These are phyloP conservation scores for Thielaviopsis populi DNA, from an alignment of 2,329 filamentous ascomycete genomes.

Conservation along the genomic window DNA sequence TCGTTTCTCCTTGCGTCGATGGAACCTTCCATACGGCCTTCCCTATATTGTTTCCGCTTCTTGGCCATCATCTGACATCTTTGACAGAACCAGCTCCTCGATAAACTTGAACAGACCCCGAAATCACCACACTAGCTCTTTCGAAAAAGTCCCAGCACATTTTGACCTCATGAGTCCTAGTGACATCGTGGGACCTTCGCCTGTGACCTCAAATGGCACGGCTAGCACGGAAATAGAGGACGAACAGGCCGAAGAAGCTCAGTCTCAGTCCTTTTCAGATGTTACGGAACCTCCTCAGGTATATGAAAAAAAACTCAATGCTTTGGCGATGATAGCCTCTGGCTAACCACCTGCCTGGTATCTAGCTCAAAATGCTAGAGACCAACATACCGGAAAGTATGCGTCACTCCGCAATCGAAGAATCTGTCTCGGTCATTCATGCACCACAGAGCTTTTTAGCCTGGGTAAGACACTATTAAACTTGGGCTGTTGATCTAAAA, in stretches of 20 bases:
- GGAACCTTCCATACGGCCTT: background rate
- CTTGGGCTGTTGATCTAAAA: background rate
- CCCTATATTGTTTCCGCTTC: background rate
- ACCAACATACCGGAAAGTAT: constrained; percentile 44
- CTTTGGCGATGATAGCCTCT: background rate
- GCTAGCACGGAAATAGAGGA: constrained; percentile 75
- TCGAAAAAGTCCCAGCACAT: constrained; percentile 34
- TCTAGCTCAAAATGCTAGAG: constrained; percentile 30
- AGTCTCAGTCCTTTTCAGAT: background rate
- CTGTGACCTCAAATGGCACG: constrained; percentile 73
- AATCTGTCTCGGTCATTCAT: constrained; percentile 81
- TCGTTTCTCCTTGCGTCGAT: background rate
- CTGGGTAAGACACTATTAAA: constrained; percentile 46
- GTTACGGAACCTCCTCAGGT: constrained; percentile 13
- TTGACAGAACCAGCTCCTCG: constrained; percentile 28
- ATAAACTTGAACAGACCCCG: constrained; percentile 27
- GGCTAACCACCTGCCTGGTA: background rate
- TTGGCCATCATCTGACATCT: background rate
- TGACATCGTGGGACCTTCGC: constrained; percentile 64
- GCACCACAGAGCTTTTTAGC: constrained; percentile 67
- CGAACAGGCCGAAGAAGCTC: constrained; percentile 49
- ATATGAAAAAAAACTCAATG: background rate
- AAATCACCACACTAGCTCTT: constrained; percentile 38
- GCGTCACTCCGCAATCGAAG: constrained; percentile 50
- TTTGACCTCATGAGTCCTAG: constrained; percentile 47